Base-by-base conservation (phyloP, 768 basidiomycete species). In the Gloeopeniophorella convolvens region DNA sequence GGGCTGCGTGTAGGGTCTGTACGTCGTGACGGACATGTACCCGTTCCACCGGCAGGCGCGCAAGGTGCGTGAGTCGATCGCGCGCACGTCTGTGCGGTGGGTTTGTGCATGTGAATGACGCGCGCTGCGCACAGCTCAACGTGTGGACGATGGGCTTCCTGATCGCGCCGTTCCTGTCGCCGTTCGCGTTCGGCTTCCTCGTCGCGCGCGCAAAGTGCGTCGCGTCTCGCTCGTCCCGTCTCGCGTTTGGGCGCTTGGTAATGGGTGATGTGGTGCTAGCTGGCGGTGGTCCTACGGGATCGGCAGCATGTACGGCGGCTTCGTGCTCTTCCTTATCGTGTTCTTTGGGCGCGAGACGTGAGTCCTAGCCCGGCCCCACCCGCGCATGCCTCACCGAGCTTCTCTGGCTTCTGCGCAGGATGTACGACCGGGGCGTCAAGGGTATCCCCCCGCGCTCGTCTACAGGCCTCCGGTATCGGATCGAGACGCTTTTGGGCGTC, bases 61-160 rank as follows among this genome's bases (percentile, higher is more conserved):
- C 26, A 82, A 79, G 76, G 77, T 79, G 33, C 46, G 66, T 16
- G 20, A 24, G 4, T 1, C 4, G n/a, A n/a, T n/a, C n/a, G n/a
- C n/a, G n/a, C n/a, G n/a, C n/a, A n/a, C n/a, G n/a, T n/a, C n/a
- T n/a, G n/a, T n/a, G n/a, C n/a, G n/a, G n/a, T n/a, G n/a, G n/a
- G n/a, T 23, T 40, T 4, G 6, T 18, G 12, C 3, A 7, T 12
- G 9, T 34, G 8, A 26, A n/a, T 30, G 31, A 27, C 13, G 21
- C 21, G 12, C 24, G 16, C 16, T n/a, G 5, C 18, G 20, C 16
- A 7, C 51, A 83, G 80, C 71, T 85, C 30, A 83, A 82, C 56
- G 65, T 80, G 42, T 84, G 82, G 83, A 84, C 82, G 3, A 79
- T 85, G 74, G 84, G 82, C 1, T 82, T 85, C 66, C 74, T 85